Percentiles rank a stretch among this genome's conserved stretches.
phyloP scores from a whole-genome alignment of 2,329 filamentous ascomycete genomes.

The Anisogramma anomala region DNA sequence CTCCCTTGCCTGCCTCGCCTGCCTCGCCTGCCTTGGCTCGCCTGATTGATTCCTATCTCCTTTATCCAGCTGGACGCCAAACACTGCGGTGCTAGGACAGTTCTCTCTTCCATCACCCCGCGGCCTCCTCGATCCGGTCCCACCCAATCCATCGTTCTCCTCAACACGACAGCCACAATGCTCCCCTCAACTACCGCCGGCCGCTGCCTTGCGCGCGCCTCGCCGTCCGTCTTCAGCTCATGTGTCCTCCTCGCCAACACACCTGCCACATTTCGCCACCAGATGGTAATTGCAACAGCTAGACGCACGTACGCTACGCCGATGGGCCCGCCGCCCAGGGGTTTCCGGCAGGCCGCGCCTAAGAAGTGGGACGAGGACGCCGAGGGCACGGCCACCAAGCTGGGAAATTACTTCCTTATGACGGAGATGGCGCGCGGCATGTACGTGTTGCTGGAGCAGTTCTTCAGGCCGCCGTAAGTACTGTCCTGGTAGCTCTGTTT shows the following conservation, averaged over 20 bases:
- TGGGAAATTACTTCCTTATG: slow-evolving; percentile 90
- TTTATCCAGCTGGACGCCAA: too few relatives aligned
- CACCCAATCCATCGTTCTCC: too few relatives aligned
- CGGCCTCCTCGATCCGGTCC: background rate
- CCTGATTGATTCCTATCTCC: background rate
- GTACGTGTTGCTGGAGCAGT: slow-evolving; percentile 96
- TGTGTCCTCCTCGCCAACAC: too few relatives aligned
- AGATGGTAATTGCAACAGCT: background rate
- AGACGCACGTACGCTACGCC: slow-evolving; percentile 49
- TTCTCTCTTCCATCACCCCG: background rate
- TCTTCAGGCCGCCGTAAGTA: slow-evolving; percentile 92
- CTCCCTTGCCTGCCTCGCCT: background rate
- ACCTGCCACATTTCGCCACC: too few relatives aligned
- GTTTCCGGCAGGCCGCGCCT: slow-evolving; percentile 65
- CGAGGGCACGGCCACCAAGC: slow-evolving; percentile 68
- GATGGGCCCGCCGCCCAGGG: slow-evolving; percentile 63
- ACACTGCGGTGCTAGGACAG: too few relatives aligned
- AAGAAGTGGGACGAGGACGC: slow-evolving; percentile 70
- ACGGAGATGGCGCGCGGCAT: slow-evolving; percentile 94
- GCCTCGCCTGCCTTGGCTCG: background rate
- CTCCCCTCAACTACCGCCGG: background rate
- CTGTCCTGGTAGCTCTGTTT: background rate
- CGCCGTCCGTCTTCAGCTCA: too few relatives aligned
- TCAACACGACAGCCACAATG: background rate
- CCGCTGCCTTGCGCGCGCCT: too few relatives aligned